Percentiles rank a stretch among this genome's conserved stretches.
These are phyloP conservation scores for Colletotrichum falcatum DNA, from an alignment of 2,329 filamentous ascomycete genomes.

Conservation along the genomic window DNA sequence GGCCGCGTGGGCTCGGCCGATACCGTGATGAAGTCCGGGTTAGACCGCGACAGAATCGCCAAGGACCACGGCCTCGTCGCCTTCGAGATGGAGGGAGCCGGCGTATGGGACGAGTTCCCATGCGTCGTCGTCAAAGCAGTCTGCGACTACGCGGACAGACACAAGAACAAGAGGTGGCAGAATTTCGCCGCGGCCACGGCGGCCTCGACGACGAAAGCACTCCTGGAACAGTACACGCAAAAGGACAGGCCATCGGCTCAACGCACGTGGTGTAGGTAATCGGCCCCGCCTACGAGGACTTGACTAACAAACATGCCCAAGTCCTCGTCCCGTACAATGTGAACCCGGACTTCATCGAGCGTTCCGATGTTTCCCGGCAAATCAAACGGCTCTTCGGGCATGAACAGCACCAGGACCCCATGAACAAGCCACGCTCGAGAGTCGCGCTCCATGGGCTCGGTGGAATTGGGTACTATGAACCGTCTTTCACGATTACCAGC, in stretches of 20 bases:
- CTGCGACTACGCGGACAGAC: too few species aligned
- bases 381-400: constrained; percentile 2
- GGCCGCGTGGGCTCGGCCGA: constrained; percentile 45
- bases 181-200: background rate
- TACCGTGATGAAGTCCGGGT: constrained; percentile 48
- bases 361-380: background rate
- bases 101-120: constrained; percentile 6
- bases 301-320: background rate
- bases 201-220: background rate
- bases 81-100: constrained; percentile 27
- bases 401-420: rapidly evolving
- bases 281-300: background rate
- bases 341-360: background rate
- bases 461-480: constrained; percentile 32
- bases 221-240: background rate
- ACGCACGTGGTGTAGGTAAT: constrained; percentile 4
- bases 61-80: background rate
- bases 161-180: too few species aligned
- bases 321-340: background rate
- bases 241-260: background rate
- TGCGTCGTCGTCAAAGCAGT: too few species aligned
- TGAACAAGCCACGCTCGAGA: background rate
- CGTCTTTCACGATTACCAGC: too few species aligned
- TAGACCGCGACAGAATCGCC: constrained; percentile 6
- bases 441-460: background rate